Evolutionary conservation across 192 early-diverging fungal species (phyloP), one percentile per base, ranked within the genome.

Genomic region (Lunasporangiospora selenospora): DNA sequence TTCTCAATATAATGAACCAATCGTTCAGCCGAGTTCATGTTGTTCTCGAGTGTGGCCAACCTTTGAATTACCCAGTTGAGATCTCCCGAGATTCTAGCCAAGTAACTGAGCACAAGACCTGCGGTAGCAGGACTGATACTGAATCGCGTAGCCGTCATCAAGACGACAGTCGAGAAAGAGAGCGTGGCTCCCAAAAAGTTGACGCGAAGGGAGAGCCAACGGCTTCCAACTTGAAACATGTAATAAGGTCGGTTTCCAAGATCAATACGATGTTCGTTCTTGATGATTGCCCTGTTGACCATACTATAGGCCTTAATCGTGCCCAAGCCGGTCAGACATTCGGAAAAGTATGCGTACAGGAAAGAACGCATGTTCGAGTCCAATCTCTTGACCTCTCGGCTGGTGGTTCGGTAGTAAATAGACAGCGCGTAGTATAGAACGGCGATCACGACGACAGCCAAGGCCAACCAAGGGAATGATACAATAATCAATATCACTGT

Each of bases 331-430:
- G 83, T 85, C 6, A 95, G 75, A 0, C 87, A 86, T 45, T 95
- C 92, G 15, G 87, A 64, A 52, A 96, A 88, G 55, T 90, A 90
- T 0, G 94, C 81, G 62, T 92, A 95, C 3, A 97, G 80, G 1
- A 92, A 87, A 4, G 88, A 89, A 12, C 92, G 81, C 29, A 92
- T 80, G n/a, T 90, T 84, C n/a, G 92, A 90, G 49, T 94, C 92
- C 3, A 97, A 75, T n/a, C 92, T 88, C 67, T 95, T 95, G 30
- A 98, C 57, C 65, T 96, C 95, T 19, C 93, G 88, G 0, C 89
- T 90, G 1, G 89, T 89, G 3, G 84, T 58, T 6, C 91, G 81
- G 78, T 96, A 98, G 36, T 93, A 77, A 26, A 78, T 78, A 30
- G 92, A 88, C 11, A 93, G 62, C 8, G 67, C 54, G 63, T 87